phyloP scores from a whole-genome alignment of 2,329 filamentous ascomycete genomes.

The Chrysoporthe austroafricana region DNA sequence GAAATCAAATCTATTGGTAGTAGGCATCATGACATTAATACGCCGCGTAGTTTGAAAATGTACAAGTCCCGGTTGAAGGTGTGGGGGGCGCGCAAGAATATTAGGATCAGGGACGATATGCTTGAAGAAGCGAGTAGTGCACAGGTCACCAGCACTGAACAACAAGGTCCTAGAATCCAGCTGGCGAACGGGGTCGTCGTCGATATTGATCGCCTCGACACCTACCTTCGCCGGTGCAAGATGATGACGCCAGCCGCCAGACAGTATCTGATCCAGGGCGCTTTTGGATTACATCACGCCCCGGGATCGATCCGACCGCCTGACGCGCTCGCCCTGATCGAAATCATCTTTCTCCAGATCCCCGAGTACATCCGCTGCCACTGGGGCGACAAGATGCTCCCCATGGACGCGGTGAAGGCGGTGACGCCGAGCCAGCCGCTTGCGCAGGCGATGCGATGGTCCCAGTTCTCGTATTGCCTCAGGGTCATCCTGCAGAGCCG shows the following conservation, averaged over 20 bases:
- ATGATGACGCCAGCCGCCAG: slow-evolving; percentile 1
- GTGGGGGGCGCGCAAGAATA: background rate
- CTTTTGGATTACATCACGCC: background rate
- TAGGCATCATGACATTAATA: background rate
- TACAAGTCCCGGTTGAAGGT: background rate
- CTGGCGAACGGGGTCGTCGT: background rate
- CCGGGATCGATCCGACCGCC: background rate
- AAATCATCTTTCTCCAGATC: background rate
- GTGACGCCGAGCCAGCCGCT: background rate
- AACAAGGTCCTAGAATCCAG: background rate
- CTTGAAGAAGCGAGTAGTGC: background rate
- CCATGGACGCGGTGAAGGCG: background rate
- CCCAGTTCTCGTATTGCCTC: slow-evolving; percentile 3
- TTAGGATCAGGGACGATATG: background rate
- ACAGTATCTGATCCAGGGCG: slow-evolving; percentile 1
- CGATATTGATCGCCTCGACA: background rate
- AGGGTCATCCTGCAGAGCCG: background rate
- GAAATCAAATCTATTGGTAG: background rate
- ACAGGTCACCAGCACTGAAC: background rate
- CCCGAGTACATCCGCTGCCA: slow-evolving; percentile 1
- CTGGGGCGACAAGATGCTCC: background rate
- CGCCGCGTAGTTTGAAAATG: background rate
- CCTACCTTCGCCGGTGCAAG: slow-evolving; percentile 4
- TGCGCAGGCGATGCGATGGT: slow-evolving; percentile 1
- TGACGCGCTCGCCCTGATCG: background rate